These are phyloP conservation scores for Baorangia bicolor DNA, from an alignment of 768 basidiomycete species.

Conservation along the genomic window DNA sequence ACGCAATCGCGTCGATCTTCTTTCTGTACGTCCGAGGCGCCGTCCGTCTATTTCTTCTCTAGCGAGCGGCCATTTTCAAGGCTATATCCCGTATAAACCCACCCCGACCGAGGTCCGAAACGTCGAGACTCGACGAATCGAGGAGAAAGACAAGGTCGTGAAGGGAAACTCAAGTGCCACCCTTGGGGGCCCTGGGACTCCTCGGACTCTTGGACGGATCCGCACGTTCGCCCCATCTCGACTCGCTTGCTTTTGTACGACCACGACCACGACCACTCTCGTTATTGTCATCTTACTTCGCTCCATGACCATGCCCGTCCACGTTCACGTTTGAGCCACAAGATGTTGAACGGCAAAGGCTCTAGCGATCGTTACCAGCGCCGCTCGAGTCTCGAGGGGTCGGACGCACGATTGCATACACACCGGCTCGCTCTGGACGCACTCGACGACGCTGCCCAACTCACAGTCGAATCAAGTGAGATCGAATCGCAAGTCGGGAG, in stretches of 20 bases:
- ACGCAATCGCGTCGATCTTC: too few species aligned
- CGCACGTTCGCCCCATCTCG: background rate
- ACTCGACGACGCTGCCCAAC: background rate
- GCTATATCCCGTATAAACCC: background rate
- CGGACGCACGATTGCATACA: too few species aligned
- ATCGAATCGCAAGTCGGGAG: background rate
- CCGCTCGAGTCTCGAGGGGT: background rate
- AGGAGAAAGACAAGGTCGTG: background rate
- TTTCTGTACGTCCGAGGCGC: background rate
- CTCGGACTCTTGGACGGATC: slow-evolving; percentile 4
- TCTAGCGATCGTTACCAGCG: background rate
- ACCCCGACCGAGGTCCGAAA: background rate
- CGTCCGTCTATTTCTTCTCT: background rate
- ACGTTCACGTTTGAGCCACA: background rate
- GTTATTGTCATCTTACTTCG: background rate
- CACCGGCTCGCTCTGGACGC: background rate
- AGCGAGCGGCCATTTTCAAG: background rate
- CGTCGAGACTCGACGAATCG: background rate
- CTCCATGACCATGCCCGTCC: background rate
- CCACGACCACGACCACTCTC: background rate
- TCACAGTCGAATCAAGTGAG: background rate
- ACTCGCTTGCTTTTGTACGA: background rate
- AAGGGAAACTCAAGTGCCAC: background rate
- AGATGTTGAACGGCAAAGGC: background rate
- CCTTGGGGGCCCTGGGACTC: background rate